phyloP scores from a whole-genome alignment of 805 yeast species.

The Suhomyces sp. region DNA sequence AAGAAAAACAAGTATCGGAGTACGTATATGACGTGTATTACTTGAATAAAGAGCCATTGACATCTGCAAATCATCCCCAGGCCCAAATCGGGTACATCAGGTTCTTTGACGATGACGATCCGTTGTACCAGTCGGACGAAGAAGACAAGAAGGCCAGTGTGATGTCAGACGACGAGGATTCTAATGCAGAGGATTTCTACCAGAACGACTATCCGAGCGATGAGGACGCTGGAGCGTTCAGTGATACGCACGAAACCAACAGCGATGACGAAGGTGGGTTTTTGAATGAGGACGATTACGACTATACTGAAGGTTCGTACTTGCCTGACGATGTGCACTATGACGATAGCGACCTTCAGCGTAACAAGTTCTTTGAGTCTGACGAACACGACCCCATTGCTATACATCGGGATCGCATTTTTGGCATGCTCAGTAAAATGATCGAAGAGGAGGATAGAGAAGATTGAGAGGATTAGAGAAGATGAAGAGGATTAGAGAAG shows the following conservation, averaged over 20 bases:
- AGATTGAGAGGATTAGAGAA: too few relatives aligned
- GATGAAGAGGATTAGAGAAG: too few relatives aligned
- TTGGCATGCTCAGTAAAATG: slow-evolving; percentile 55
- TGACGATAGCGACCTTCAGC: slow-evolving; percentile 20
- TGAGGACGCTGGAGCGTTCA: slow-evolving; percentile 56
- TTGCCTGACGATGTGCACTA: slow-evolving; percentile 8
- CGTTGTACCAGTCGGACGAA: slow-evolving; percentile 34
- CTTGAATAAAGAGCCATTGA: slow-evolving; percentile 29
- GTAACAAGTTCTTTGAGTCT: slow-evolving; percentile 54
- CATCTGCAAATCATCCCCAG: slow-evolving; percentile 48
- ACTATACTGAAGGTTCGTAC: slow-evolving; percentile 5
- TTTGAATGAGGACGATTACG: slow-evolving; percentile 8
- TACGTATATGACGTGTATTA: slow-evolving; percentile 88
- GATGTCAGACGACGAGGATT: slow-evolving; percentile 72
- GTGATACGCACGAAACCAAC: slow-evolving; percentile 27
- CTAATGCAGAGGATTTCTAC: slow-evolving; percentile 89
- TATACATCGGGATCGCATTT: slow-evolving; percentile 59
- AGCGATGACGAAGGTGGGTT: slow-evolving; percentile 3
- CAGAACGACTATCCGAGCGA: slow-evolving; percentile 94
- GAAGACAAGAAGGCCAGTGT: slow-evolving; percentile 26
- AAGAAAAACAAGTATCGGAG: slow-evolving; percentile 38
- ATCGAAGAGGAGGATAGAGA: slow-evolving; percentile 36
- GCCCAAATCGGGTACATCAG: slow-evolving; percentile 51
- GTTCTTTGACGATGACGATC: slow-evolving; percentile 54
- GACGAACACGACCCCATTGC: slow-evolving; percentile 63